Evolutionary conservation across 1,284 basidiomycete genomes (phyloP), one percentile per base, ranked within the genome.

Genomic region (Phylloporus gajari): DNA sequence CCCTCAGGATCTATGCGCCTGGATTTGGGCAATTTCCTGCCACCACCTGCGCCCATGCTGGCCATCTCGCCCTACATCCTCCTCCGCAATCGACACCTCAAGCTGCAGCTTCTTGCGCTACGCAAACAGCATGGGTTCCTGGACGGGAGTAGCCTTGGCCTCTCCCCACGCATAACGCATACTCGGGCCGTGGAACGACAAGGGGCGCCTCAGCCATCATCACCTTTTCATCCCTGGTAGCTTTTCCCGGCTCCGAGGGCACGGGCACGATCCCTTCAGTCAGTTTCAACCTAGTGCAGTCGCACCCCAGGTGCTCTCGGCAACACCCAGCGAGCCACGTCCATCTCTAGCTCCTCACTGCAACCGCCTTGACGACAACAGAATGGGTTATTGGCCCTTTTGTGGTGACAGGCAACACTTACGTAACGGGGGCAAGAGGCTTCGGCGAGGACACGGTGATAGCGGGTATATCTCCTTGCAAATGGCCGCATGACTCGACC

Each of bases 171-270:
- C 59, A 73, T 73, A 76, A 78, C 11, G 35, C 74, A 0, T 35
- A 35, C 35, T 35, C 35, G 35, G 35, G 35, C 35, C 35, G 35
- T 8, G 35, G 35, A 46, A 88, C 88, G n/a, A 86, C 85, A 61
- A 88, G 86, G 1, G 83, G 81, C 25, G 87, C 84, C 67, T 88
- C 88, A 71, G 85, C 83, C 27, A 89, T 82, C n/a, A 82, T 86
- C 62, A 85, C 86, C 27, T 80, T 80, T 74, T 85, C 82, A 30
- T 77, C 70, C 67, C 42, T 12, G 69, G 73, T 1, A 70, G 65
- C 53, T 83, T 79, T 71, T 82, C 86, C 70, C 80, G 6, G 42
- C 13, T 17, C 7, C 13, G 42, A 42, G 11, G 42, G 42, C 42
- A 42, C 13, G 5, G 42, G 42, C 5, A 12, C 13, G 40, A 3